A percentile compares a stretch with the other conserved stretches of the same genome.
These are phyloP conservation scores for Geotrichum bryndzae DNA, from an alignment of 1,139 yeast species.

Conservation along the genomic window DNA sequence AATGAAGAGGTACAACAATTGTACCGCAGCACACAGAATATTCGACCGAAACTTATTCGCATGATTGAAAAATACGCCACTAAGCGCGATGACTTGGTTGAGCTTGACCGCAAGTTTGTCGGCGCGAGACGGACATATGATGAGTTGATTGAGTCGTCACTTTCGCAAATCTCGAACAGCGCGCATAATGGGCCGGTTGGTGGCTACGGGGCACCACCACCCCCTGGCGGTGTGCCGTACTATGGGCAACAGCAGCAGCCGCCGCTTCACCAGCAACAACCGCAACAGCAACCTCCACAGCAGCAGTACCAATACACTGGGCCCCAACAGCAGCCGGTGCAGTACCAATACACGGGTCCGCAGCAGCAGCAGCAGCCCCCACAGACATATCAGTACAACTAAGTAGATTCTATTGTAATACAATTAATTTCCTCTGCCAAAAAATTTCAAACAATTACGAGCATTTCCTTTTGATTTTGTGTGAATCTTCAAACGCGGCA, in stretches of 20 bases:
- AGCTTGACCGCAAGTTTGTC: constrained; percentile 63
- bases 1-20: constrained; percentile 47
- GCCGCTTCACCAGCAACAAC: constrained; percentile 9
- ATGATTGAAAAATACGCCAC: constrained; percentile 69
- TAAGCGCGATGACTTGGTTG: constrained; percentile 66
- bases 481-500: no score
- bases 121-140: constrained; percentile 66
- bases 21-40: constrained; percentile 63
- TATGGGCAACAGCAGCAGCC: neutral
- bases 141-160: constrained; percentile 51
- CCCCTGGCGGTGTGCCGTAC: neutral
- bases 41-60: constrained; percentile 67
- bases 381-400: neutral
- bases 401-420: neutral
- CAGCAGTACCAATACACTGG: neutral
- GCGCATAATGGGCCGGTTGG: neutral
- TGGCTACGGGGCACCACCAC: neutral
- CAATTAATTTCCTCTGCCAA: neutral
- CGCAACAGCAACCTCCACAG: constrained; percentile 4
- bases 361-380: neutral
- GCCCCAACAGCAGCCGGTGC: neutral
- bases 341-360: neutral
- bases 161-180: constrained; percentile 22
- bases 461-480: no score
- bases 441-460: neutral